Conservation (phyloP, 305 asterid genomes). For the Fraxinus ornus region DNA sequence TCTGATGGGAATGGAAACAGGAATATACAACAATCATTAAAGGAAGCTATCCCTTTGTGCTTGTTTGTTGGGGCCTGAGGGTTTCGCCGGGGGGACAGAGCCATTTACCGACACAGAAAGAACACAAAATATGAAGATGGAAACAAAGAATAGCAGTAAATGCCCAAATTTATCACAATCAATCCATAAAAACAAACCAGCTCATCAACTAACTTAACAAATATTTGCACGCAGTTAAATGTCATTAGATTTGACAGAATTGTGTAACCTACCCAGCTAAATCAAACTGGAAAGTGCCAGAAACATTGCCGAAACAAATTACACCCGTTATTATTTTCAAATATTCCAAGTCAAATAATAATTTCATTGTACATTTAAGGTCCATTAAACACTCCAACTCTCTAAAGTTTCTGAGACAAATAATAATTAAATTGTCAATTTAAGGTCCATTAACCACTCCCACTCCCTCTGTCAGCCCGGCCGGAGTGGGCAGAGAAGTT, state of each 20-base stretch:
- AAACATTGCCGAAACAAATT: not conserved
- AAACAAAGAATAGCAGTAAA: not conserved
- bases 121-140: not conserved
- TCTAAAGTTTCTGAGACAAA: not conserved
- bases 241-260: not conserved
- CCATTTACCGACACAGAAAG: not conserved
- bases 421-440: not conserved
- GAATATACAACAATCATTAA: not conserved
- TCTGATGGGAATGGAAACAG: not conserved
- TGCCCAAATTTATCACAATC: not conserved
- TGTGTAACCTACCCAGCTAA: not conserved
- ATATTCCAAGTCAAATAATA: not conserved
- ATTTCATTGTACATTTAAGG: not conserved
- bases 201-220: not conserved
- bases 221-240: not conserved
- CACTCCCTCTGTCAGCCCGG: not conserved
- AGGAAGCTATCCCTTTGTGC: not conserved
- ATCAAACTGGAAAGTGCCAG: not conserved
- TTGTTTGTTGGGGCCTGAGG: not conserved
- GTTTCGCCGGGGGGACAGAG: not conserved
- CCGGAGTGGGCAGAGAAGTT: not conserved
- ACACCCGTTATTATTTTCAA: not conserved
- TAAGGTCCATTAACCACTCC: not conserved
- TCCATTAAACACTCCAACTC: not conserved
- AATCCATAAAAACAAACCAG: not conserved